Percentiles rank a stretch among this genome's conserved stretches.
Conservation (phyloP, 1,284 basidiomycete species). For the Puccinia coronata region DNA sequence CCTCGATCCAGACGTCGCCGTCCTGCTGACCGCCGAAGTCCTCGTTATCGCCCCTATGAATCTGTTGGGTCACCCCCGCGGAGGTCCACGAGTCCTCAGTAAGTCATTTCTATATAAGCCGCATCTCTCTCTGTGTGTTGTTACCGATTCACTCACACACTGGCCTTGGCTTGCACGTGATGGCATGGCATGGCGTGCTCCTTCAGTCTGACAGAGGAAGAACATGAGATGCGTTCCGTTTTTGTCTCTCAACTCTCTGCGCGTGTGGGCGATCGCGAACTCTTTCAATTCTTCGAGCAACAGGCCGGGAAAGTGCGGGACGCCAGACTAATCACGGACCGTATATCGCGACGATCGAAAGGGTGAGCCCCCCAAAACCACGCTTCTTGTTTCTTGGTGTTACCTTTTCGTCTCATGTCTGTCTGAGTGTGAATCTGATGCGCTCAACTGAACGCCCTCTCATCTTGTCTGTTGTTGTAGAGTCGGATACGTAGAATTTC, state of each 20-base stretch:
- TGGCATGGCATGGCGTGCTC: too few species aligned
- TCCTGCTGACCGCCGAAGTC: slow-evolving; percentile 48
- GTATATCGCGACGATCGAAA: slow-evolving; percentile 87
- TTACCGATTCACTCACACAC: too few species aligned
- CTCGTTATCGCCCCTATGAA: slow-evolving; percentile 52
- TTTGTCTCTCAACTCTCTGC: slow-evolving; percentile 98
- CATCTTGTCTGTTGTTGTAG: slow-evolving; percentile 57
- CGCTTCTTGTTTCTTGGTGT: too few species aligned
- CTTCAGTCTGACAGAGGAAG: slow-evolving; percentile 67
- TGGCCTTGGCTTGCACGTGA: too few species aligned
- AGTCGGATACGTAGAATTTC: slow-evolving; percentile 97
- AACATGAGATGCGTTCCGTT: slow-evolving; percentile 83
- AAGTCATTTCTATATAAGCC: too few species aligned
- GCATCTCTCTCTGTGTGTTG: too few species aligned
- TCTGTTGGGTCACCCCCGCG: slow-evolving; percentile 52
- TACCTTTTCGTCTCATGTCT: too few species aligned
- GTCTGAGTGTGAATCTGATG: background rate
- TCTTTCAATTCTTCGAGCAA: slow-evolving; percentile 98
- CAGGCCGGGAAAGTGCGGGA: slow-evolving; percentile 89
- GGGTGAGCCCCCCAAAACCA: slow-evolving; percentile 70
- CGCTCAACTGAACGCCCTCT: too few species aligned
- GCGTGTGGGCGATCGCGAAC: slow-evolving; percentile 87
- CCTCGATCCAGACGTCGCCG: slow-evolving; percentile 59
- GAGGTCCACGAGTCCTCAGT: slow-evolving; percentile 49
- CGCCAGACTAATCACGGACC: slow-evolving; percentile 90